Evolutionary conservation across 1,284 basidiomycete species (phyloP), one percentile per base, ranked within the genome.

Genomic region (Ustilago nuda): DNA sequence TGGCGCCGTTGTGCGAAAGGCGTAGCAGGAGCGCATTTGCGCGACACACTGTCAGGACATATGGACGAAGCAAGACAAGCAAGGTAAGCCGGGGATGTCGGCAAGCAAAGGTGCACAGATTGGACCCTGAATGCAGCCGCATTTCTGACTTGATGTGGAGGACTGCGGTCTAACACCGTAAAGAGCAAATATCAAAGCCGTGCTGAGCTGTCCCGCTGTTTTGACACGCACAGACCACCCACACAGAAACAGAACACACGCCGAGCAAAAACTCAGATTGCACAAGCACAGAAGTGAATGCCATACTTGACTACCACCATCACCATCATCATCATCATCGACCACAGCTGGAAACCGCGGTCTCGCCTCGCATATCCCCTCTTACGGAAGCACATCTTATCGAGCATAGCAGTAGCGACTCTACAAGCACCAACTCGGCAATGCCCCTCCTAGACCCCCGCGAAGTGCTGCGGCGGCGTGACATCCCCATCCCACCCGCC

Each of bases 361-460:
- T 45, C 41, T 45, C 15, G 37, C 5, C 9, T 39, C 4, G 15
- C 37, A 39, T 9, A 39, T 39, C 0, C 2, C 37, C 4, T 39
- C 45, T 23, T n/a, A 27, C 23, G 8, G 45, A 15, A 41, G 39
- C 11, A n/a, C 17, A 12, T 13, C 39, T 15, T 13, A 17, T 15
- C 39, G 17, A 8, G 8, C 36, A 37, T 37, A 8, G 36, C 13
- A 37, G 36, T 13, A 13, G 13, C 8, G 36, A 37, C 36, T 8
- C 36, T 13, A 13, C 36, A 41, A 41, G 11, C 13, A 17, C 4
- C 12, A 17, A 17, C 39, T 27, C 35, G 3, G 36, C 6, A 3
- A 77, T 77, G 75, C 75, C 66, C 51, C 56, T 77, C 4, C 33
- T 77, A 17, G 63, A 77, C 33, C 75, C 75, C n/a, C 59, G 71